Percentiles rank a stretch among this genome's conserved stretches.
Evolutionary conservation across 495 filamentous ascomycete genomes (phyloP).

Genomic region (Aspergillus sclerotioniger): DNA sequence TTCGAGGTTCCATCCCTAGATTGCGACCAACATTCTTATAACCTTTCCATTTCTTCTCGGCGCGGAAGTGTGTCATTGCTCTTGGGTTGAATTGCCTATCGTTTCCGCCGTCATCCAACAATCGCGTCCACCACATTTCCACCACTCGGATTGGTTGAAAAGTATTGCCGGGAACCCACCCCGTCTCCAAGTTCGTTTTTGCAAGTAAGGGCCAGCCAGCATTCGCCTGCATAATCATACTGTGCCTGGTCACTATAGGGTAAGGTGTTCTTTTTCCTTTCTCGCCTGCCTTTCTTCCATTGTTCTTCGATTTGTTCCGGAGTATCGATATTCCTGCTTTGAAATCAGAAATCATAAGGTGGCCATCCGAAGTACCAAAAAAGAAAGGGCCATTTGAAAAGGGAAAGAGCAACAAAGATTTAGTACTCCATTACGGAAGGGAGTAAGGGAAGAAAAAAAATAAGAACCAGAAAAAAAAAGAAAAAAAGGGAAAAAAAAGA

Average conservation of each 20-base stretch:
- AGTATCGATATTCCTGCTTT: constrained; percentile 10
- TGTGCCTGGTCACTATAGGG: constrained; percentile 9
- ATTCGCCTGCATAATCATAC: constrained; percentile 18
- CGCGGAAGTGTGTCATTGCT: not conserved
- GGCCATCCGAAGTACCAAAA: not conserved
- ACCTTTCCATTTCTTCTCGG: not conserved
- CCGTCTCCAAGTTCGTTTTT: constrained; percentile 21
- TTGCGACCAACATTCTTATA: constrained; percentile 7
- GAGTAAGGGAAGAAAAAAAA: not conserved
- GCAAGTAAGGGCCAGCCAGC: constrained; percentile 15
- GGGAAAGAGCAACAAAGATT: not conserved
- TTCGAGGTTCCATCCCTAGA: not conserved
- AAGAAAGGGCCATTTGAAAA: not conserved
- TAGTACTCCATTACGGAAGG: not conserved
- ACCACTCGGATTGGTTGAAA: constrained; percentile 23
- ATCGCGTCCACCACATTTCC: constrained; percentile 4
- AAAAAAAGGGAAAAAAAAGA: not conserved
- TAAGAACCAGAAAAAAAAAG: constrained; percentile 8
- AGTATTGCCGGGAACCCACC: constrained; percentile 23
- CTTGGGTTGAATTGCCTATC: constrained; percentile 5
- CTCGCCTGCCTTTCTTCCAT: not conserved
- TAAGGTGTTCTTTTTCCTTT: constrained; percentile 11
- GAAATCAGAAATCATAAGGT: constrained; percentile 5
- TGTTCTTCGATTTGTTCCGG: not conserved
- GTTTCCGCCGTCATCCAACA: constrained; percentile 7